Conservation (phyloP, 108 stramenopile species). For the Nitzschia sp. region DNA sequence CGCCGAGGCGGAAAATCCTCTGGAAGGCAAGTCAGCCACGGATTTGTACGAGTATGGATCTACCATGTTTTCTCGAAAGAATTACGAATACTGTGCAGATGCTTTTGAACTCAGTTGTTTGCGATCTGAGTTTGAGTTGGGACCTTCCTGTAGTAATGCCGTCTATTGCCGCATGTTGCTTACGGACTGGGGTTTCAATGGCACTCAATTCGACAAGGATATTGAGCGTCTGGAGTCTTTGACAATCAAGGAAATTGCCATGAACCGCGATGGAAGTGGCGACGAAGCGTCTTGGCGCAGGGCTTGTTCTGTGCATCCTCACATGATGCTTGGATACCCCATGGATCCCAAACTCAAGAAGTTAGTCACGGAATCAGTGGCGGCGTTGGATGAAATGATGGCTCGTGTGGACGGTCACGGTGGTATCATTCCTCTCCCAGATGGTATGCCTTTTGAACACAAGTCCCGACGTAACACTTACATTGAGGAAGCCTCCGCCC, state of each 20-base stretch:
- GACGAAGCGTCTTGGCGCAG: constrained; percentile 59
- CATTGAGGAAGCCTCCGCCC: constrained; percentile 31
- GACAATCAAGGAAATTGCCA: constrained; percentile 37
- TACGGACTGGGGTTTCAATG: constrained; percentile 77
- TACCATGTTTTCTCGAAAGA: constrained; percentile 53
- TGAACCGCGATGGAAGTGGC: constrained; percentile 40
- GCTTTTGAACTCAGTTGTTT: constrained; percentile 73
- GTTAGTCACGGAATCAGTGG: constrained; percentile 69
- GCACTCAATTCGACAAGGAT: constrained; percentile 64
- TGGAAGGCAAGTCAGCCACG: constrained; percentile 54
- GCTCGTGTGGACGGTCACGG: constrained; percentile 42
- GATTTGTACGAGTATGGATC: constrained; percentile 71
- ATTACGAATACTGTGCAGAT: constrained; percentile 65
- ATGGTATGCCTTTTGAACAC: constrained; percentile 65
- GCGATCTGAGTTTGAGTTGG: constrained; percentile 46
- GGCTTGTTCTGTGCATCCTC: constrained; percentile 59
- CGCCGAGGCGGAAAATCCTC: constrained; percentile 31
- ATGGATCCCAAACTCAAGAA: constrained; percentile 63
- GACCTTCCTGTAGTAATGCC: constrained; percentile 71
- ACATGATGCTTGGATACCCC: constrained; percentile 81
- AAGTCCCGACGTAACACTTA: constrained; percentile 41
- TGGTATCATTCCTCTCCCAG: constrained; percentile 41
- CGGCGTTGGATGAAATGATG: constrained; percentile 71
- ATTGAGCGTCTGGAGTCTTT: constrained; percentile 56
- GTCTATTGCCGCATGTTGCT: constrained; percentile 73